Base-by-base conservation (phyloP, 805 yeast genomes). In the Komagataella kurtzmanii region DNA sequence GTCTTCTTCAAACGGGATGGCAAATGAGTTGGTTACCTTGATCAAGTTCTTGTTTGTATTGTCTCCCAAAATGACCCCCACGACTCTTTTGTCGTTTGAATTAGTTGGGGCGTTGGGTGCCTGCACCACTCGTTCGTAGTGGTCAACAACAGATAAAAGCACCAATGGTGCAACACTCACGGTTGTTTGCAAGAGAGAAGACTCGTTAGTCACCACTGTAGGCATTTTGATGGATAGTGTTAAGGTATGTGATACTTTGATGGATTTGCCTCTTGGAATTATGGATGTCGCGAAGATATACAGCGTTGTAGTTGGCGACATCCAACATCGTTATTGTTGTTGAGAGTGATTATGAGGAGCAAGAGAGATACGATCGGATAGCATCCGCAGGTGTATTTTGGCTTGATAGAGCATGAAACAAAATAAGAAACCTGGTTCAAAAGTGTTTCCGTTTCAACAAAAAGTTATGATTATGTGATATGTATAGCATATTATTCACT, bases 1-100 rank as follows among this genome's bases (percentile, higher is more conserved):
- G 63, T 93, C 99, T 65, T 93, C 99, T 69, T 93, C 99, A 64
- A 93, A 93, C 1, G 99, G 99, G 49, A 93, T 86, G 7, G 98
- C 99, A 72, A 88, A 93, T 23, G 95, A 85, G 70, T 93, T 93
- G 51, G 97, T 81, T 18, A 90, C 91, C 50, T 82, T 80, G 49
- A 90, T 80, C 1, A 69, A 67, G 17, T 69, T 61, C 7, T 62
- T 60, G 50, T 72, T 72, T 14, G 79, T 68, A 55, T 74, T 77
- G 61, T 88, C 96, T 17, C 99, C 99, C 51, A 93, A 74, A 51
- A 93, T 80, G 46, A 89, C 97, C 54, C 99, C 99, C 17, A 93
- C 86, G 18, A 90, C 96, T 61, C 99, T 76, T 62, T 88, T 88
- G 61, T 79, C 81, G 54, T 79, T 77, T 12, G 51, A 44, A 5